Evolutionary conservation across 2,329 filamentous ascomycete species (phyloP).

Genomic region (Akanthomyces muscarius): DNA sequence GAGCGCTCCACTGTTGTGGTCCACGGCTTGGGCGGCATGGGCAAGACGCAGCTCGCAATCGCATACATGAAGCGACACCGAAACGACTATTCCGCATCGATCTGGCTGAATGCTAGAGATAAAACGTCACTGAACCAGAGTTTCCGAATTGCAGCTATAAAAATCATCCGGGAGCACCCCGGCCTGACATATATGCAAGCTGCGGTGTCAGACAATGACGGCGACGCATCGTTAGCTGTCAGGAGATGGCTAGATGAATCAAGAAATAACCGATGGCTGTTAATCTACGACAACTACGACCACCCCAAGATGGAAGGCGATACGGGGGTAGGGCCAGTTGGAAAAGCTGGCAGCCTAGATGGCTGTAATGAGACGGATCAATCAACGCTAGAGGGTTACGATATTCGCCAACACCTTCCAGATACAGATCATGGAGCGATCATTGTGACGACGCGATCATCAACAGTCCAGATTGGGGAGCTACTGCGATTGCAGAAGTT

Average conservation of each 20-base stretch:
- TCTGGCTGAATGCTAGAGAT: constrained; percentile 41
- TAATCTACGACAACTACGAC: constrained; percentile 41
- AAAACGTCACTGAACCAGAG: constrained; percentile 34
- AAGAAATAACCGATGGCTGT: constrained; percentile 36
- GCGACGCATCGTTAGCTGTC: constrained; percentile 30
- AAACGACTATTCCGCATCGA: constrained; percentile 34
- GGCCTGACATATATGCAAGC: constrained; percentile 23
- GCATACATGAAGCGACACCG: constrained; percentile 33
- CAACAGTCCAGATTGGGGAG: constrained; percentile 31
- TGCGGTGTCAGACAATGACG: constrained; percentile 24
- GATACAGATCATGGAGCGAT: constrained; percentile 36
- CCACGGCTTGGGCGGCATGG: constrained; percentile 41
- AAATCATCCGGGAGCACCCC: constrained; percentile 28
- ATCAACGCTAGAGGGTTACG: constrained; percentile 21
- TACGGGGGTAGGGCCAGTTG: constrained; percentile 8
- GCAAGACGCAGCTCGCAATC: constrained; percentile 42
- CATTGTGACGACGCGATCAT: constrained; percentile 37
- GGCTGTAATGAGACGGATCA: background rate
- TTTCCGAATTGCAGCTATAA: constrained; percentile 27
- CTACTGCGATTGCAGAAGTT: constrained; percentile 32
- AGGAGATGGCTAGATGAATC: constrained; percentile 34
- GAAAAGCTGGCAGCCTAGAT: background rate
- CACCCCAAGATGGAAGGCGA: constrained; percentile 28
- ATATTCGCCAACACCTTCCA: constrained; percentile 32
- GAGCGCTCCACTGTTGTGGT: constrained; percentile 27